phyloP scores from a whole-genome alignment of 192 early-diverging fungal species.

The Phycomyces blakesleeanus region DNA sequence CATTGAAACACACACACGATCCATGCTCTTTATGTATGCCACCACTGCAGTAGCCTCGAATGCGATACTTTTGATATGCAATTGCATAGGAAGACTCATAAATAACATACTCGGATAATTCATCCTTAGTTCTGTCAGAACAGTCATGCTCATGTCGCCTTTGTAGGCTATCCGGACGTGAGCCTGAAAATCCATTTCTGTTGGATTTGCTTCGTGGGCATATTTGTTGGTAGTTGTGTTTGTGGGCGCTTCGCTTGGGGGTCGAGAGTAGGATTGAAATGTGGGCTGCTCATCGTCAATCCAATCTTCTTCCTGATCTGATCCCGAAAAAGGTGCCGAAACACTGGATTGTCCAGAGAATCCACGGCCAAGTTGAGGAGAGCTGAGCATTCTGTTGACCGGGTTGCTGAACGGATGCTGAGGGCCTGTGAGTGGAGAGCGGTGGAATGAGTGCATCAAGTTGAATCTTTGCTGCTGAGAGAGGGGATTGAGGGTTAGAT shows the following conservation, averaged over 20 bases:
- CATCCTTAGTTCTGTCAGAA: constrained; percentile 66
- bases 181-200: constrained; percentile 68
- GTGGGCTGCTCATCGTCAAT: constrained; percentile 29
- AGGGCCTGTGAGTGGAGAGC: constrained; percentile 34
- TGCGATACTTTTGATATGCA: constrained; percentile 65
- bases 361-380: not conserved
- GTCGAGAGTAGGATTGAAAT: not conserved
- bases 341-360: too few species aligned
- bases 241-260: not conserved
- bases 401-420: constrained; percentile 33
- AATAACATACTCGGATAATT: constrained; percentile 76
- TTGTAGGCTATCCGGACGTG: constrained; percentile 59
- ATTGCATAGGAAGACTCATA: constrained; percentile 66
- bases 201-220: not conserved
- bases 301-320: constrained; percentile 17
- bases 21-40: constrained; percentile 50
- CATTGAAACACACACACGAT: constrained; percentile 70
- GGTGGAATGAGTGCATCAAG: constrained; percentile 31
- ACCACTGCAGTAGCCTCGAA: constrained; percentile 69
- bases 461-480: constrained; percentile 26
- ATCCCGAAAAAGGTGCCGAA: not conserved
- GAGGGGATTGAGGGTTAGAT: constrained; percentile 3
- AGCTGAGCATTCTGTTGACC: not conserved
- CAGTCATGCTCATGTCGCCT: constrained; percentile 68
- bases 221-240: not conserved